Percentiles rank a stretch among this genome's conserved stretches.
These are phyloP conservation scores for Candida gigantensis DNA, from an alignment of 1,139 yeast species.

Conservation along the genomic window DNA sequence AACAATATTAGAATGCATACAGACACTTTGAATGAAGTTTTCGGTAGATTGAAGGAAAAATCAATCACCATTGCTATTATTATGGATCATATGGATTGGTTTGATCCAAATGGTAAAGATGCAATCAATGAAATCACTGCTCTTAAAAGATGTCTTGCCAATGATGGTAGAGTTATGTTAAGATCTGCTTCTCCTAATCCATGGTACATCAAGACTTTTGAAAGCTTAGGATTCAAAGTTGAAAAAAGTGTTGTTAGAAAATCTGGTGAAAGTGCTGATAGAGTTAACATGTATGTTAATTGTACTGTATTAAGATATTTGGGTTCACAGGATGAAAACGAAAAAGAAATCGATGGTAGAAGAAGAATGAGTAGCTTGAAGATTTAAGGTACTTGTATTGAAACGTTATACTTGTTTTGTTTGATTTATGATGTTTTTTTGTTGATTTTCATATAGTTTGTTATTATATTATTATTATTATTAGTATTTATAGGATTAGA, in stretches of 20 bases:
- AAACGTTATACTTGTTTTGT: no score
- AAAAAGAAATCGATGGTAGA: no score
- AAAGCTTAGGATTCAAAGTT: conserved; percentile 65
- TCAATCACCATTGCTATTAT: conserved; percentile 76
- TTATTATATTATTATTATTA: no score
- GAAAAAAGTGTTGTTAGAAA: conserved; percentile 68
- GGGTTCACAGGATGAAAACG: not conserved
- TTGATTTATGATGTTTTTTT: no score
- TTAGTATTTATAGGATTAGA: no score
- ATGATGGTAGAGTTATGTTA: conserved; percentile 73
- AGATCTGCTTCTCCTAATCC: conserved; percentile 75
- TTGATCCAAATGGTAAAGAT: conserved; percentile 63
- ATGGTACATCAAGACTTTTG: conserved; percentile 75
- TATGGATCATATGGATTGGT: conserved; percentile 96
- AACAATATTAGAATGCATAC: conserved; percentile 77
- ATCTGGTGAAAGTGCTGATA: conserved; percentile 66
- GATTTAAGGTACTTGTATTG: no score
- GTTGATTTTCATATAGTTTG: no score
- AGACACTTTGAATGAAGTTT: conserved; percentile 74
- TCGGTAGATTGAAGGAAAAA: conserved; percentile 59
- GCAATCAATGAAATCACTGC: conserved; percentile 69
- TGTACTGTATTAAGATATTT: conserved; percentile 29
- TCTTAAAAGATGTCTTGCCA: conserved; percentile 59
- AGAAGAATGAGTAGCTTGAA: no score
- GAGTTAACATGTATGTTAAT: conserved; percentile 85